These are phyloP conservation scores for Crataegus laevigata DNA, from an alignment of 306 rosid genomes.

Conservation along the genomic window DNA sequence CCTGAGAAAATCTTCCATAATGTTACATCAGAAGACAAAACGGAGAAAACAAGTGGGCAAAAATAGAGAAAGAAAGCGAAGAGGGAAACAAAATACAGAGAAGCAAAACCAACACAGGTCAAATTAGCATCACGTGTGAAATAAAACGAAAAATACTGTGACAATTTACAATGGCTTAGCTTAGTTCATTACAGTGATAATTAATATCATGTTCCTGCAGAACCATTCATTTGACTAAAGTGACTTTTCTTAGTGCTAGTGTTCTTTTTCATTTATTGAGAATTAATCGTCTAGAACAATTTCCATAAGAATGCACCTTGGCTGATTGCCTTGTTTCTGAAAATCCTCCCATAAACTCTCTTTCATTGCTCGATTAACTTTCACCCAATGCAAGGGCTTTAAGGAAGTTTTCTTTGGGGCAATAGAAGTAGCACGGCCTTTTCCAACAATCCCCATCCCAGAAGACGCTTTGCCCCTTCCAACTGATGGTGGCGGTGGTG, in stretches of 20 bases:
- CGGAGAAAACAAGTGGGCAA: background rate
- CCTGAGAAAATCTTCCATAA: slow-evolving; percentile 39
- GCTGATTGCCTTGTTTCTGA: slow-evolving; percentile 59
- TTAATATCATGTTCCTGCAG: background rate
- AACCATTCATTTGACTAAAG: background rate
- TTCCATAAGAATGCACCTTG: slow-evolving; percentile 48
- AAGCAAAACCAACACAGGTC: slow-evolving; percentile 2
- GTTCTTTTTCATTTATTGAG: background rate
- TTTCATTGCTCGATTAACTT: slow-evolving; percentile 79
- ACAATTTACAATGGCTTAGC: background rate
- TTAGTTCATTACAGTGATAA: background rate
- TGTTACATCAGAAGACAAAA: slow-evolving; percentile 25
- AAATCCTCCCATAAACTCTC: slow-evolving; percentile 98
- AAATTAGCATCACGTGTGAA: slow-evolving; percentile 1
- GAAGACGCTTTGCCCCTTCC: slow-evolving; percentile 36
- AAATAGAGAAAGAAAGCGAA: background rate
- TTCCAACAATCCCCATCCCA: slow-evolving; percentile 48
- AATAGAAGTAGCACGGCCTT: slow-evolving; percentile 44
- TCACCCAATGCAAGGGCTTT: slow-evolving; percentile 93
- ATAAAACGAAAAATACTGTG: background rate
- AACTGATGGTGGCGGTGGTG: slow-evolving; percentile 36
- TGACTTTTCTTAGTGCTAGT: background rate
- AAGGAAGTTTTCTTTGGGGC: slow-evolving; percentile 66
- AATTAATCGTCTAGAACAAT: slow-evolving; percentile 8
- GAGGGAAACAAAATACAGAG: background rate